Percentiles rank a stretch among this genome's conserved stretches.
These are phyloP conservation scores for Senna tora DNA, from an alignment of 306 rosid genomes.

Conservation along the genomic window DNA sequence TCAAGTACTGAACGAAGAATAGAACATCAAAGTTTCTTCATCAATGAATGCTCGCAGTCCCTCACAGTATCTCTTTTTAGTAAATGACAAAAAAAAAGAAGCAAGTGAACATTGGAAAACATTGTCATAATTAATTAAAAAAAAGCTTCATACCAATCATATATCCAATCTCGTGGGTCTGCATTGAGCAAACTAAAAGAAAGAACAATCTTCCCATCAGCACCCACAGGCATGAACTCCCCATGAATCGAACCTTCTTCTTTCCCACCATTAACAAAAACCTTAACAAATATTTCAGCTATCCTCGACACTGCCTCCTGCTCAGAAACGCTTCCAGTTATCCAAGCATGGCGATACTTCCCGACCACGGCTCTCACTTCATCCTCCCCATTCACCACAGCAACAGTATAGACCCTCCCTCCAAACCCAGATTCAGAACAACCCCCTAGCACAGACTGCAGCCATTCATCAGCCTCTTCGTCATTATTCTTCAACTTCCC, in stretches of 20 bases:
- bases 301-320: constrained; percentile 57
- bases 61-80: not conserved
- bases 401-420: constrained; percentile 63
- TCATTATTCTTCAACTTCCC: constrained; percentile 47
- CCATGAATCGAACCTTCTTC: constrained; percentile 73
- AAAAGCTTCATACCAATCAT: constrained; percentile 74
- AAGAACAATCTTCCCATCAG: constrained; percentile 90
- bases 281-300: constrained; percentile 79
- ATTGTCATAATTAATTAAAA: not conserved
- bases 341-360: constrained; percentile 87
- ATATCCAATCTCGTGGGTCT: constrained; percentile 75
- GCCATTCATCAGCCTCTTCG: constrained; percentile 62
- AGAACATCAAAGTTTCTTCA: not conserved
- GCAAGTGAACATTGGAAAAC: not conserved
- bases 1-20: not conserved
- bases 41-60: not conserved
- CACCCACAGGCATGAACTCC: constrained; percentile 96
- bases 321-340: constrained; percentile 58
- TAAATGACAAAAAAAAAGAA: constrained; percentile 14
- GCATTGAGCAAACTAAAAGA: constrained; percentile 94
- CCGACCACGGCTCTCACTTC: constrained; percentile 71
- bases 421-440: constrained; percentile 42
- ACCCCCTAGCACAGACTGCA: constrained; percentile 49
- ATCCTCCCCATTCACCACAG: constrained; percentile 66
- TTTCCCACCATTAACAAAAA: constrained; percentile 86